phyloP scores from a whole-genome alignment of 257 asterid genomes.

The Pogostemon cablin region DNA sequence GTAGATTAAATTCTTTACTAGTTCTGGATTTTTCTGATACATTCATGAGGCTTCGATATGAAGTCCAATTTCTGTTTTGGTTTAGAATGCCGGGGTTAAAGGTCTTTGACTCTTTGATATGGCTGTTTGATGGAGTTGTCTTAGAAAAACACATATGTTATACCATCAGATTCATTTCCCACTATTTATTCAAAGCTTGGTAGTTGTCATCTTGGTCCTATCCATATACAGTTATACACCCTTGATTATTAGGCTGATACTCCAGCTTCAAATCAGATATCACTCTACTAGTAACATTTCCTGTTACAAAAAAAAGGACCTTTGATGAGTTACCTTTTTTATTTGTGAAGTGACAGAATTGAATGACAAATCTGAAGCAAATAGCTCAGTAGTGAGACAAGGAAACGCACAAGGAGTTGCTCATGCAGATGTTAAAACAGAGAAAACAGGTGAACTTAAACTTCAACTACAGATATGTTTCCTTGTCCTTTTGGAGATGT shows the following conservation, averaged over 20 bases:
- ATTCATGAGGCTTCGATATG: background rate
- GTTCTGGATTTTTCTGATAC: background rate
- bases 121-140: background rate
- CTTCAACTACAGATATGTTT: slow-evolving; percentile 34
- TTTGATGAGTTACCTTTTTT: slow-evolving; percentile 24
- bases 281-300: background rate
- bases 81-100: background rate
- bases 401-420: slow-evolving; percentile 42
- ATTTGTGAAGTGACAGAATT: slow-evolving; percentile 39
- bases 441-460: slow-evolving; percentile 39
- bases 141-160: background rate
- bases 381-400: slow-evolving; percentile 39
- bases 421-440: slow-evolving; percentile 41
- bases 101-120: background rate
- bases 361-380: slow-evolving; percentile 47
- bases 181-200: slow-evolving; percentile 14
- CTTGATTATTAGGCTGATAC: slow-evolving; percentile 19
- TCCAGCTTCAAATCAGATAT: slow-evolving; percentile 22
- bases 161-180: background rate
- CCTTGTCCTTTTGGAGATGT: slow-evolving; percentile 23
- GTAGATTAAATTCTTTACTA: background rate
- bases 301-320: slow-evolving; percentile 3
- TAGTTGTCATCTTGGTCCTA: background rate
- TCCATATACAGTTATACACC: background rate
- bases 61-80: slow-evolving; percentile 1